phyloP scores from a whole-genome alignment of 73 alveolate genomes.

The Durusdinium trenchii region DNA sequence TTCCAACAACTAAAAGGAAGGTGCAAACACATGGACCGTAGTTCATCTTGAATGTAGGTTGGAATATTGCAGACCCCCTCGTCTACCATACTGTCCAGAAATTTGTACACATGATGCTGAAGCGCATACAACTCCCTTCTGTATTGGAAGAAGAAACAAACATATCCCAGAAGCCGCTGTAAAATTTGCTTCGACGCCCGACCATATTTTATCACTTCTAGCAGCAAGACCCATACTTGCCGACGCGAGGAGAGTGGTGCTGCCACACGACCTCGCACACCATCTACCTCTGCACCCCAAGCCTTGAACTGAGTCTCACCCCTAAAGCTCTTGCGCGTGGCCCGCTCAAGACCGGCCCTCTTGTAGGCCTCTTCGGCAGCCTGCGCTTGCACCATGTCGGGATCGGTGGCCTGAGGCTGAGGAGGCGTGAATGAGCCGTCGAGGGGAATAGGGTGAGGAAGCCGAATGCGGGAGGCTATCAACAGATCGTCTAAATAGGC shows the following conservation, averaged over 20 bases:
- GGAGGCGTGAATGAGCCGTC: not conserved
- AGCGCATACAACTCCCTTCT: not conserved
- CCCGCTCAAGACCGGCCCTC: not conserved
- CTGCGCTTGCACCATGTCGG: not conserved
- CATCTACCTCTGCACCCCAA: constrained; percentile 36
- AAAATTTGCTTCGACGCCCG: not conserved
- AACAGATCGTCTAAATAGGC: constrained; percentile 28
- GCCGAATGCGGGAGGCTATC: not conserved
- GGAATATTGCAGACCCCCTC: not conserved
- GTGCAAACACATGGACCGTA: not conserved
- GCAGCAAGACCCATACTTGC: not conserved
- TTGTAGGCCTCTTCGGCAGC: constrained; percentile 3
- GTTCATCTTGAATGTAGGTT: not conserved
- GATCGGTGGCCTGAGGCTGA: not conserved
- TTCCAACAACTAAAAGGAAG: not conserved
- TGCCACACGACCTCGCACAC: not conserved
- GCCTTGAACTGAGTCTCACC: not conserved
- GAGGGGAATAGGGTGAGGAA: not conserved
- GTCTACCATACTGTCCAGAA: not conserved
- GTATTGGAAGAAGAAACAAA: not conserved
- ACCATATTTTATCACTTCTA: not conserved
- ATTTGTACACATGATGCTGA: not conserved
- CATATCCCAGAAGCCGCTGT: not conserved
- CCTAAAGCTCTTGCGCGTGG: constrained; percentile 5
- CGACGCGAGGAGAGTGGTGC: not conserved